Percentiles rank a stretch among this genome's conserved stretches.
phyloP scores from a whole-genome alignment of 805 yeast species.

The Kodamaea nitidulidarum region DNA sequence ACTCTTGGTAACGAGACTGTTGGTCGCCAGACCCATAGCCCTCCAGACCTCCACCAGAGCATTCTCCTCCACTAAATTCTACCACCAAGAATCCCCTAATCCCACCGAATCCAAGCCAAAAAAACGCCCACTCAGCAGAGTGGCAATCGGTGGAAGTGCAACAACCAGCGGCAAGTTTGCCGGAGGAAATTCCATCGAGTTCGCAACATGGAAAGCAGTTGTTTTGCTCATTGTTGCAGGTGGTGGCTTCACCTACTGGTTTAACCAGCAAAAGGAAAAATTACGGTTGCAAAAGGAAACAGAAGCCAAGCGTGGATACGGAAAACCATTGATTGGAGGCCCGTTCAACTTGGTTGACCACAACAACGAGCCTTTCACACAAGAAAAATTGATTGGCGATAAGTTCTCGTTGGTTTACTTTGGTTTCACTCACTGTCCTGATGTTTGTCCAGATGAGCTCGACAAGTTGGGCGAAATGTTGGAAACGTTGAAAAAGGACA shows the following conservation, averaged over 20 bases:
- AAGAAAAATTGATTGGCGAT: conserved; percentile 64
- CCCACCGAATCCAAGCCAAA: neutral
- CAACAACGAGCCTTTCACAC: conserved; percentile 70
- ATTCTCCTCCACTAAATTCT: neutral
- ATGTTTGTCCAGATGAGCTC: conserved; percentile 96
- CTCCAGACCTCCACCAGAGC: too few species aligned
- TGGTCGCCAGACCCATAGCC: too few species aligned
- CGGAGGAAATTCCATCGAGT: conserved; percentile 51
- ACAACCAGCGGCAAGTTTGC: conserved; percentile 32
- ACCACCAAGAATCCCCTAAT: conserved; percentile 1
- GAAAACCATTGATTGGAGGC: conserved; percentile 92
- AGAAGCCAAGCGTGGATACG: conserved; percentile 81
- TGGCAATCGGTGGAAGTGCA: conserved; percentile 64
- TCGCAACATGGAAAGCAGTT: conserved; percentile 83
- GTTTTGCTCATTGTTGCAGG: conserved; percentile 65
- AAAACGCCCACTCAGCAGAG: conserved; percentile 70
- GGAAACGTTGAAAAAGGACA: conserved; percentile 49
- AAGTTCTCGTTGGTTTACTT: conserved; percentile 85
- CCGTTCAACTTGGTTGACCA: conserved; percentile 72
- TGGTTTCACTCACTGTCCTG: conserved; percentile 98
- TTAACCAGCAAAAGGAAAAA: conserved; percentile 72
- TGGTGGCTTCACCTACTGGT: conserved; percentile 64
- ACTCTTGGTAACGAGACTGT: too few species aligned
- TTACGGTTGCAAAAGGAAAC: conserved; percentile 72
- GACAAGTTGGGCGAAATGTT: conserved; percentile 81